phyloP scores from a whole-genome alignment of 2,329 filamentous ascomycete species.

The Colletotrichum chlorophyti region DNA sequence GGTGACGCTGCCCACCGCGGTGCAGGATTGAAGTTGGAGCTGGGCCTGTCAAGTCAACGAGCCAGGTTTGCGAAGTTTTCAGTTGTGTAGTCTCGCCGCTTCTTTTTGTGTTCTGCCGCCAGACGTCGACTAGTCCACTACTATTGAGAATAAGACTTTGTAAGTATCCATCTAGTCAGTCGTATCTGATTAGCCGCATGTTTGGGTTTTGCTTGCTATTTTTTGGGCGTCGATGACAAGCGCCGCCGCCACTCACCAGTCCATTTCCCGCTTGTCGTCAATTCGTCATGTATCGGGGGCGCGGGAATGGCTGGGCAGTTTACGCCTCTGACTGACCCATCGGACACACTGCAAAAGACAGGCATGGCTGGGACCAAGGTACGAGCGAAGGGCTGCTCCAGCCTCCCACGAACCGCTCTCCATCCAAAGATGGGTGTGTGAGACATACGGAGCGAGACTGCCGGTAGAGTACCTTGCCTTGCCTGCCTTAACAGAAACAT shows the following conservation, averaged over 20 bases:
- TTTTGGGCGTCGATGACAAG: background rate
- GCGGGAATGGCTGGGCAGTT: background rate
- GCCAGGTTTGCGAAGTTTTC: background rate
- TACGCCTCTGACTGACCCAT: too few relatives aligned
- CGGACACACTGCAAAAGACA: too few relatives aligned
- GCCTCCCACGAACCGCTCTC: background rate
- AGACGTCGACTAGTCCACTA: background rate
- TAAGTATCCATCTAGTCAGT: too few relatives aligned
- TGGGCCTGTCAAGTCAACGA: background rate
- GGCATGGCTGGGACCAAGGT: background rate
- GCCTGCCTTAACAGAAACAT: constrained; percentile 13
- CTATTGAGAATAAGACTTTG: background rate
- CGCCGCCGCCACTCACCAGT: constrained; percentile 10
- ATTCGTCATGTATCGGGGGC: constrained; percentile 10
- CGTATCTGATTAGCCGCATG: constrained; percentile 4
- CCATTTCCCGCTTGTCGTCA: background rate
- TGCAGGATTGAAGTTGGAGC: background rate
- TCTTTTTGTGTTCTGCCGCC: background rate
- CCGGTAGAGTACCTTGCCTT: background rate
- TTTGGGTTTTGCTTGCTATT: constrained; percentile 3
- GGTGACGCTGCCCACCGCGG: constrained; percentile 8
- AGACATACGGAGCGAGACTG: background rate
- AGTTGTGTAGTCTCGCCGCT: background rate
- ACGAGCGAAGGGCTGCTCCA: background rate
- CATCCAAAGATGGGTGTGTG: constrained; percentile 1